These are phyloP conservation scores for Linum trigynum DNA, from an alignment of 345 rosid species.

Conservation along the genomic window DNA sequence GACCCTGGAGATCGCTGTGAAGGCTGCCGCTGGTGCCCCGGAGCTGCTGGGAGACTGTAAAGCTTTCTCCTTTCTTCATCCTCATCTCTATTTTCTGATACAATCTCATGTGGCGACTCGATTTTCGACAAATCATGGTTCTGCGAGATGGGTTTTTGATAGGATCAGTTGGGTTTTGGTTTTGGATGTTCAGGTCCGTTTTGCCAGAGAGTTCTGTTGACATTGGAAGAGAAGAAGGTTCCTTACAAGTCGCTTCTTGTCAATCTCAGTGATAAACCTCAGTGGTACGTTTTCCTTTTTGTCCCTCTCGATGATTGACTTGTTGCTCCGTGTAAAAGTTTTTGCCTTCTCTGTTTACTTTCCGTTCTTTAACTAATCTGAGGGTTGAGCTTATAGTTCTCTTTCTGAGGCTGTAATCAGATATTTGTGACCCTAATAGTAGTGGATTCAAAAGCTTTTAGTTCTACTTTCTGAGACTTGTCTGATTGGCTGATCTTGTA, in stretches of 20 bases:
- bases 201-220: conserved; percentile 51
- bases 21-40: conserved; percentile 73
- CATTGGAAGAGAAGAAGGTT: conserved; percentile 82
- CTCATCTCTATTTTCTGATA: background rate
- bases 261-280: conserved; percentile 55
- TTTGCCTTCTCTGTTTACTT: background rate
- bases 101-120: background rate
- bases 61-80: background rate
- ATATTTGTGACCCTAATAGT: too few relatives aligned
- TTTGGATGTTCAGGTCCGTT: conserved; percentile 51
- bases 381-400: background rate
- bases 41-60: conserved; percentile 70
- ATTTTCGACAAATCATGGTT: background rate
- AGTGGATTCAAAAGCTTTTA: too few relatives aligned
- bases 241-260: conserved; percentile 49
- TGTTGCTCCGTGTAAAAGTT: background rate
- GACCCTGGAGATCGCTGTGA: conserved; percentile 77
- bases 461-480: too few relatives aligned
- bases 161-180: background rate
- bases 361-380: background rate
- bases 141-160: background rate
- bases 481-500: too few relatives aligned
- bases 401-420: too few relatives aligned
- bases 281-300: conserved; percentile 41
- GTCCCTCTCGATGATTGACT: background rate